Evolutionary conservation across 345 rosid genomes (phyloP).

Genomic region (Laguncularia racemosa): DNA sequence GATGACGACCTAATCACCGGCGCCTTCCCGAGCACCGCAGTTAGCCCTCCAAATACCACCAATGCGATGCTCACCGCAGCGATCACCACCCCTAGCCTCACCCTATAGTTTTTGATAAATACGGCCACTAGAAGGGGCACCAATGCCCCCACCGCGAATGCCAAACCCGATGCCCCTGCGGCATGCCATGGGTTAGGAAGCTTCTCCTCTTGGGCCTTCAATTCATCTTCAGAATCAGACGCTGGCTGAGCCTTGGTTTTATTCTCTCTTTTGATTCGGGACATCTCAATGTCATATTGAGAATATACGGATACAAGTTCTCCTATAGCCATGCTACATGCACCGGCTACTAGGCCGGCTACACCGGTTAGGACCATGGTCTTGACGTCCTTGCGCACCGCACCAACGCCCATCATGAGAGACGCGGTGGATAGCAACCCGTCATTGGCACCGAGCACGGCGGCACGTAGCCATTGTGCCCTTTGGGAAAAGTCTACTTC

Average conservation of each 20-base stretch:
- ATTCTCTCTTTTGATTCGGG: slow-evolving; percentile 44
- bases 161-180: slow-evolving; percentile 29
- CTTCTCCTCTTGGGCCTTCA: slow-evolving; percentile 12
- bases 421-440: slow-evolving; percentile 76
- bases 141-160: slow-evolving; percentile 26
- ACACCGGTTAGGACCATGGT: slow-evolving; percentile 64
- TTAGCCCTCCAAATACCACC: slow-evolving; percentile 29
- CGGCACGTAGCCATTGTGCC: slow-evolving; percentile 82
- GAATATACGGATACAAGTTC: slow-evolving; percentile 79
- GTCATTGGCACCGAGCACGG: slow-evolving; percentile 73
- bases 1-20: slow-evolving; percentile 18
- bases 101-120: slow-evolving; percentile 19
- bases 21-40: slow-evolving; percentile 28
- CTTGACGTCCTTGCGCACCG: slow-evolving; percentile 50
- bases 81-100: slow-evolving; percentile 24
- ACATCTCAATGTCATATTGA: slow-evolving; percentile 52
- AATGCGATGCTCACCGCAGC: slow-evolving; percentile 24
- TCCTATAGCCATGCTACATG: slow-evolving; percentile 84
- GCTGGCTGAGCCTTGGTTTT: not conserved
- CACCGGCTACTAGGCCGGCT: slow-evolving; percentile 69
- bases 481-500: slow-evolving; percentile 47
- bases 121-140: slow-evolving; percentile 30
- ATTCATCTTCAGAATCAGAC: not conserved
- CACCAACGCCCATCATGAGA: slow-evolving; percentile 77
- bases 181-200: slow-evolving; percentile 36